Evolutionary conservation across 257 asterid genomes (phyloP).

Genomic region (Mentha longifolia): DNA sequence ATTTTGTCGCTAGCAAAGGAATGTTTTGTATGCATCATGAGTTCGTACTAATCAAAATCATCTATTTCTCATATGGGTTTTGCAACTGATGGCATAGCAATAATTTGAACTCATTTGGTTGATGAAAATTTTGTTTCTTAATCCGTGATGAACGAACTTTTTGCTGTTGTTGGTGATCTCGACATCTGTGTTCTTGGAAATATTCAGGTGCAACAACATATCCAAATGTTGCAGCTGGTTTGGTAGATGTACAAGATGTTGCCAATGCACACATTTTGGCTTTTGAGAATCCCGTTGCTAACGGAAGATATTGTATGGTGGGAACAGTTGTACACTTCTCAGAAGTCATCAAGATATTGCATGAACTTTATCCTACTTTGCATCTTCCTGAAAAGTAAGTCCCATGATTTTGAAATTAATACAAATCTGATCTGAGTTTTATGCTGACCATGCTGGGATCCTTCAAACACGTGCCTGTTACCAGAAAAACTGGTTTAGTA

Average conservation of each 20-base stretch:
- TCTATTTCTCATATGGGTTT: neutral
- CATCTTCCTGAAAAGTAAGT: conserved; percentile 71
- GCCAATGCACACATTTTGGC: conserved; percentile 77
- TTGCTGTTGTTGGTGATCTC: neutral
- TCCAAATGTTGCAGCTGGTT: conserved; percentile 53
- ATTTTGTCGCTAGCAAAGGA: neutral
- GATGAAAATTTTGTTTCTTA: too few relatives aligned
- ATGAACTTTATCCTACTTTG: conserved; percentile 54
- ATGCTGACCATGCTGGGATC: neutral
- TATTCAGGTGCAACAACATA: conserved; percentile 66
- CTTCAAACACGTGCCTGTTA: neutral
- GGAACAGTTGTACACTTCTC: conserved; percentile 61
- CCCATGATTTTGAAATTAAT: neutral
- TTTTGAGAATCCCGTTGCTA: conserved; percentile 66
- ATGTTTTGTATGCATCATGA: too few relatives aligned
- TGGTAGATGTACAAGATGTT: conserved; percentile 78
- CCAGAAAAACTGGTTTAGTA: neutral
- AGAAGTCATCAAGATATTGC: conserved; percentile 52
- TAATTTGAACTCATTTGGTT: neutral
- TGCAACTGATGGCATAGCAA: neutral
- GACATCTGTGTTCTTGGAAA: neutral
- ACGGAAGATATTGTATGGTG: conserved; percentile 68
- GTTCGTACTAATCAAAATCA: neutral
- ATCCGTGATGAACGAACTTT: too few relatives aligned
- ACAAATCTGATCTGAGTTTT: neutral